Conservation (phyloP, 2,329 filamentous ascomycete species). For the Fusarium succisae region DNA sequence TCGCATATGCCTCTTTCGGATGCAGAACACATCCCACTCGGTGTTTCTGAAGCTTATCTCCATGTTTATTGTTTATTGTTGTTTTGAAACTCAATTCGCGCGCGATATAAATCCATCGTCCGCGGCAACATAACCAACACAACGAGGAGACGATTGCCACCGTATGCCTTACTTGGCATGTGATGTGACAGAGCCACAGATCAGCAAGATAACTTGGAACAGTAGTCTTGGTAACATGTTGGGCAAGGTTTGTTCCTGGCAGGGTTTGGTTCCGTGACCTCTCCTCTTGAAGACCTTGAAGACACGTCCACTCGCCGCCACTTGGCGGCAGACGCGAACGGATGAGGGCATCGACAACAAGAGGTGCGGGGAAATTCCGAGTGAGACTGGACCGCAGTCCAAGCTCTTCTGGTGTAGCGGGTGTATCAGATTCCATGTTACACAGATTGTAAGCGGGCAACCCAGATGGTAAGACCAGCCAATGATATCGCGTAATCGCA, state of each 20-base stretch:
- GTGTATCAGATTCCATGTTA: conserved; percentile 14
- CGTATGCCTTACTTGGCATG: conserved; percentile 13
- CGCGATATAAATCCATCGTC: conserved; percentile 19
- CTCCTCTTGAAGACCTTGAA: not conserved
- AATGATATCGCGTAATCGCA: conserved; percentile 23
- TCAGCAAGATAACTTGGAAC: conserved; percentile 2
- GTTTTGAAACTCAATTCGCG: conserved; percentile 15
- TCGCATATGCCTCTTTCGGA: conserved; percentile 12
- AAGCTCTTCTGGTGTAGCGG: not conserved
- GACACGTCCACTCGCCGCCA: not conserved
- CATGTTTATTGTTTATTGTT: conserved; percentile 33
- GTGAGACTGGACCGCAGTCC: conserved; percentile 7
- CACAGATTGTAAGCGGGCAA: conserved; percentile 1
- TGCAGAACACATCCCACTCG: conserved; percentile 23
- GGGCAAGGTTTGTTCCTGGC: not conserved
- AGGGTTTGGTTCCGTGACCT: not conserved
- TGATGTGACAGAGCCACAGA: conserved; percentile 19
- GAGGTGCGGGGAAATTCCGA: conserved; percentile 32
- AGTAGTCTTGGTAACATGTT: not conserved
- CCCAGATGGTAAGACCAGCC: conserved; percentile 9
- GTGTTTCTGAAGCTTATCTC: conserved; percentile 23
- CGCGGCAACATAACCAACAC: conserved; percentile 31
- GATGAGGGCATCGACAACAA: conserved; percentile 13
- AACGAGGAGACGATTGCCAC: conserved; percentile 4
- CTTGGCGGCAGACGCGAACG: not conserved